phyloP scores from a whole-genome alignment of 2,329 filamentous ascomycete genomes.

The Fragosphaeria purpurea region DNA sequence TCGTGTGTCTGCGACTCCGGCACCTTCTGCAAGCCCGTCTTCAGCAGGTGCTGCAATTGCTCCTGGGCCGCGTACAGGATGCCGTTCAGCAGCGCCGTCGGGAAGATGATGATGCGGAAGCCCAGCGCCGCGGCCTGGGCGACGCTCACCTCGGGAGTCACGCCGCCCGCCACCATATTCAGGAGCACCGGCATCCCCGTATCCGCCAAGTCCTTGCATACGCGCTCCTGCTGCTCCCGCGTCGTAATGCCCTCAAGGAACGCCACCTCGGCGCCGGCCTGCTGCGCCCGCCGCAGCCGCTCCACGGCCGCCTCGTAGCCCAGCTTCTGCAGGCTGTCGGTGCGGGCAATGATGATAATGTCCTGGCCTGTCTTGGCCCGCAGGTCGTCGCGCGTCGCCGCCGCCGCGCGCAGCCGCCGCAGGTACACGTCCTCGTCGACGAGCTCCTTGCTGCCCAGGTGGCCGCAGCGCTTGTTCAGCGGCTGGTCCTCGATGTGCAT shows the following conservation, averaged over 20 bases:
- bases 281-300: conserved; percentile 39
- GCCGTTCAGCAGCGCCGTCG: conserved; percentile 21
- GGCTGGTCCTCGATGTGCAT: conserved; percentile 57
- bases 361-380: conserved; percentile 29
- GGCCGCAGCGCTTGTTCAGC: conserved; percentile 54
- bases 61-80: conserved; percentile 21
- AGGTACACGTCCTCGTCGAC: conserved; percentile 40
- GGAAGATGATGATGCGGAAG: conserved; percentile 24
- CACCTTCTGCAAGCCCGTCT: conserved; percentile 20
- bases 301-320: conserved; percentile 47
- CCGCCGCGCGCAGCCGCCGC: conserved; percentile 48
- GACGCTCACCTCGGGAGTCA: conserved; percentile 21
- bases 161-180: conserved; percentile 23
- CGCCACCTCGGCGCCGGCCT: conserved; percentile 47
- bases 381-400: conserved; percentile 34
- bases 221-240: conserved; percentile 29
- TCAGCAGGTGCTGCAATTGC: conserved; percentile 14
- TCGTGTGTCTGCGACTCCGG: conserved; percentile 17
- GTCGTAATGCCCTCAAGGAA: conserved; percentile 50
- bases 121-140: conserved; percentile 19
- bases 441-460: conserved; percentile 51
- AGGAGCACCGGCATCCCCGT: conserved; percentile 16
- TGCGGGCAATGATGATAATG: conserved; percentile 55
- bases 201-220: conserved; percentile 5
- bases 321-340: conserved; percentile 46